These are phyloP conservation scores for Solanum gandarillasii DNA, from an alignment of 257 asterid species.

Conservation along the genomic window DNA sequence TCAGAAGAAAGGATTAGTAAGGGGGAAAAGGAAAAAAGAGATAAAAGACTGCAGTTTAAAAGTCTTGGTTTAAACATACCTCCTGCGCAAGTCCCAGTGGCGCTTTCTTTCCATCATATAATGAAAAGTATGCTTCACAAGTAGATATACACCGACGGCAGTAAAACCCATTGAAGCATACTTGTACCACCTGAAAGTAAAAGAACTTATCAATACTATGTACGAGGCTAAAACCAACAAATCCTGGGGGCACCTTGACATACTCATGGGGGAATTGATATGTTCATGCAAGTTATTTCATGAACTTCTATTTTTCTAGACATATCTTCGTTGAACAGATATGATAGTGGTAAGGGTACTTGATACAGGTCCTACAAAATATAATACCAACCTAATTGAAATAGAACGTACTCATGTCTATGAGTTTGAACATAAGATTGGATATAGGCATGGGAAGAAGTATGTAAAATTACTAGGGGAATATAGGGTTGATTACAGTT, in stretches of 20 bases:
- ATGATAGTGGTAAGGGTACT: neutral
- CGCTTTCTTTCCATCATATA: slow-evolving; percentile 81
- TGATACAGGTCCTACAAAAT: neutral
- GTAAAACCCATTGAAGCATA: slow-evolving; percentile 79
- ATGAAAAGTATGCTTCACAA: slow-evolving; percentile 60
- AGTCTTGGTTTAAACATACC: slow-evolving; percentile 24
- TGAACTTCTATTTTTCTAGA: neutral
- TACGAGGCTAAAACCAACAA: neutral
- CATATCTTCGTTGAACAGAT: neutral
- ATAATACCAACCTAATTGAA: neutral
- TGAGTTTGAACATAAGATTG: neutral
- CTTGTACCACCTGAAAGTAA: slow-evolving; percentile 73
- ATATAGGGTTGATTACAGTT: neutral
- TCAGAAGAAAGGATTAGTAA: neutral
- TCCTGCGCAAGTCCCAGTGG: slow-evolving; percentile 75
- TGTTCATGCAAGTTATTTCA: neutral
- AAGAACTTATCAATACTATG: neutral
- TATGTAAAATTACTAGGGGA: neutral
- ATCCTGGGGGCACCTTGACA: neutral
- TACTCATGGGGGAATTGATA: neutral
- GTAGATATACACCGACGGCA: slow-evolving; percentile 67
- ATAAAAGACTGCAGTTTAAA: neutral
- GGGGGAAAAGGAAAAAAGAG: neutral
- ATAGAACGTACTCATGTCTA: neutral
- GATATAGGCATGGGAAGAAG: neutral